A percentile compares a stretch with the other conserved stretches of the same genome.
Evolutionary conservation across 306 rosid genomes (phyloP).

Genomic region (Canavalia gladiata): DNA sequence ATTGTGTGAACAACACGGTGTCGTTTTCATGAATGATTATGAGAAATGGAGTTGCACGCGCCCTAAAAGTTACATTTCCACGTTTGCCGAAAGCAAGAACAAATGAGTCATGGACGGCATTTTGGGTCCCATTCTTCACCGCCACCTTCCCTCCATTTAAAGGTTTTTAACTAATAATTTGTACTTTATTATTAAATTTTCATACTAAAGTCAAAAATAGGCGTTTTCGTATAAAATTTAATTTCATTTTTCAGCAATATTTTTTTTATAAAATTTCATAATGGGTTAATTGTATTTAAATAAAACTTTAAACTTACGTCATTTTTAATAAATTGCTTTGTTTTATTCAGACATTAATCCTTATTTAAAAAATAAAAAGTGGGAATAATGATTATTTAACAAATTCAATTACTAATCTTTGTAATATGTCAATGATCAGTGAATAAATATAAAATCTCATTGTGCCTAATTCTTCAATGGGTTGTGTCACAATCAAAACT

Average conservation of each 20-base stretch:
- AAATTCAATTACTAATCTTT: too few species aligned
- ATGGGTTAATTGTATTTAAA: not conserved
- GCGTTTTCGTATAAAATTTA: not conserved
- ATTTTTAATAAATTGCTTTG: not conserved
- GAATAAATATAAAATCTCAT: not conserved
- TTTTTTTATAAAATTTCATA: not conserved
- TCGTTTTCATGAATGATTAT: not conserved
- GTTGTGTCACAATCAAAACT: not conserved
- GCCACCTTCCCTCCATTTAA: not conserved
- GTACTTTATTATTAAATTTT: not conserved
- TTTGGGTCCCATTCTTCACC: slow-evolving; percentile 47
- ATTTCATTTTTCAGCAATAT: not conserved
- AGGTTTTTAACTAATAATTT: not conserved
- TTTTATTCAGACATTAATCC: not conserved
- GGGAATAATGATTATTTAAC: too few species aligned
- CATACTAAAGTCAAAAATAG: not conserved
- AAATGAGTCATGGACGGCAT: slow-evolving; percentile 24
- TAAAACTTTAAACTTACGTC: not conserved
- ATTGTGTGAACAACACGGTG: not conserved
- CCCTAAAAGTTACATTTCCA: not conserved
- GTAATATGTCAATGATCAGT: too few species aligned
- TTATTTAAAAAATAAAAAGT: not conserved
- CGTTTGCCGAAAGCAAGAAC: slow-evolving; percentile 33
- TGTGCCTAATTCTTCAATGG: not conserved
- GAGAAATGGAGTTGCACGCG: not conserved